These are phyloP conservation scores for Tetramitus jugosus DNA, from an alignment of 208 protist genomes.

Conservation along the genomic window DNA sequence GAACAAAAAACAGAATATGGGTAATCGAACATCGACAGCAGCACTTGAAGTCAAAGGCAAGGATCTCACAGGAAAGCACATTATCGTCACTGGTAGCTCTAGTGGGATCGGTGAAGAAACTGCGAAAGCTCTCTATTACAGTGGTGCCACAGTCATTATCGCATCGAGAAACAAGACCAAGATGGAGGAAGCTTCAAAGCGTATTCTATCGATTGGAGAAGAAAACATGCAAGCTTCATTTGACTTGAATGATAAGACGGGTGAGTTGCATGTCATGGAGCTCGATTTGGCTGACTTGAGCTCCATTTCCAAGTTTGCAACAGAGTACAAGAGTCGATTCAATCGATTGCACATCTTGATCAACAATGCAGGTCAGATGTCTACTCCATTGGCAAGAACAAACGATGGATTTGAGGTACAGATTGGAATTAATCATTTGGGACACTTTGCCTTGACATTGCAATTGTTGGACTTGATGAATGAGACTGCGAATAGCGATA, in stretches of 20 bases:
- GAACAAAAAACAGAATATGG: no score
- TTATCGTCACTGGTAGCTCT: background rate
- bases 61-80: no score
- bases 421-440: conserved; percentile 1
- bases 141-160: background rate
- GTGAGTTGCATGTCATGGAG: background rate
- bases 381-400: background rate
- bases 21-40: no score
- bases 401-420: background rate
- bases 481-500: background rate
- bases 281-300: background rate
- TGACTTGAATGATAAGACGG: background rate
- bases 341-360: background rate
- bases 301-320: background rate
- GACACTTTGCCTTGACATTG: background rate
- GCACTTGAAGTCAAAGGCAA: no score
- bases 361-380: background rate
- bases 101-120: background rate
- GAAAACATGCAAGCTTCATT: background rate
- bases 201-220: background rate
- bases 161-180: background rate
- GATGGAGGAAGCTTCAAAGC: no score
- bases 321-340: background rate
- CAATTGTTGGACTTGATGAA: background rate
- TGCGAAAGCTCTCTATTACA: background rate